Evolutionary conservation across 129 eudicot genomes (phyloP), one percentile per base, ranked within the genome.

Genomic region (Flaveria linearis): DNA sequence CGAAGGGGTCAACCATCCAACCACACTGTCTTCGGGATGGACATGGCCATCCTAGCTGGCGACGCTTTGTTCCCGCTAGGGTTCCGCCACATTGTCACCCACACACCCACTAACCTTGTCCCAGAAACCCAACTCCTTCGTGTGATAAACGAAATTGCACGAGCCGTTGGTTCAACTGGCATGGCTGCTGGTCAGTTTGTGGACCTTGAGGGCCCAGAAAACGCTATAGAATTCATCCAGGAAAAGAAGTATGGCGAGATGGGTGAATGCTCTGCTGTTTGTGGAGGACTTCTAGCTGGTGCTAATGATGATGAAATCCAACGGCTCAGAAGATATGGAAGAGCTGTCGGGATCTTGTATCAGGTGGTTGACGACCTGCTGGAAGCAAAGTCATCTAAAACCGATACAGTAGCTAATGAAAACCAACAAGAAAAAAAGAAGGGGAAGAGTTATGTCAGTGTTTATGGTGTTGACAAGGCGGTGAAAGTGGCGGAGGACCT

Each of bases 141-240:
- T 14, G 97, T 93, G 33, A 78, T 93, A 71, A 86, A 92, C 7
- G 98, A 93, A 83, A 93, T 93, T n/a, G 98, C 98, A 11, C 84
- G 96, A 46, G 86, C 97, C 0, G 98, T 93, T 62, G 98, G 98
- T 39, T 93, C 98, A 74, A 93, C 97, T 1, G 98, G 98, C 68
- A 93, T 93, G 98, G 98, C 96, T 0, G 98, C 98, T 0, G 97
- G 98, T 50, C 97, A 93, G 83, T 86, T 90, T 50, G 83, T 93
- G 47, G 97, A 91, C 78, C 91, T 93, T 1, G 96, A 93, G 73
- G 97, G 93, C 55, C 91, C 93, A 7, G 86, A 93, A 20, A 91
- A 84, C 28, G 85, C 90, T 0, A 83, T 93, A 57, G 97, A 91
- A 58, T 91, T 91, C 25, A 88, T 91, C 52, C 96, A 90, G 47